Base-by-base conservation (phyloP, 2,329 filamentous ascomycete genomes). In the Xylariaceae sp. region DNA sequence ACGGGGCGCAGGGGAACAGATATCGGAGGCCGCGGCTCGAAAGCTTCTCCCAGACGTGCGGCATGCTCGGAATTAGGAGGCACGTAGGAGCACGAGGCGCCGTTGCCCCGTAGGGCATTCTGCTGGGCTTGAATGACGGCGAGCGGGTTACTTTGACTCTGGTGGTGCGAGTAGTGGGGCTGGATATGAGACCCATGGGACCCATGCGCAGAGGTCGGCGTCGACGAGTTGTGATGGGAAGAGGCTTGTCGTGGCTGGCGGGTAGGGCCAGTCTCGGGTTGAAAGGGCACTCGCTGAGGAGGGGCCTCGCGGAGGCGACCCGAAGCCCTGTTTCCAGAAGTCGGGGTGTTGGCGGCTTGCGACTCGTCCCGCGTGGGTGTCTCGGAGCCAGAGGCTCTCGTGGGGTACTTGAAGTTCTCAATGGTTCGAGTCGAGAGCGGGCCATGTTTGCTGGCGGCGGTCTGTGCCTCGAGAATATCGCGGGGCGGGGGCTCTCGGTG, bases 371-470 rank as follows among this genome's bases (percentile, higher is more conserved):
- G 72, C 12, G 70, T 71, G 13, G 74, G 77, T 2, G 68, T 73
- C 17, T 75, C 72, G 16, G 71, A 71, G 30, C 80, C 74, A 11
- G 74, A 65, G 32, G 74, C 70, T 44, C 75, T 71, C 44, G 58
- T 61, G 34, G 63, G 58, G 50, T 66, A 49, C 59, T 67, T 63
- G 57, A 77, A 93, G 59, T 87, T 92, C 47, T 90, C 85, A 13
- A 83, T 53, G 0, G 85, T 93, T 32, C 88, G 76, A 9, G 72
- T 82, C 49, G 92, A 67, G n/a, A 94, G 68, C 22, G 80, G 74
- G 13, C 83, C 85, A 31, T 87, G 85, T 57, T 89, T 92, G 6
- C 87, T 88, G 6, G 86, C 90, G 11, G 86, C 83, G 27, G 77
- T 64, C 22, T 53, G 50, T 37, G 88, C 79, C 58, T 94, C 88